Evolutionary conservation across 768 basidiomycete species (phyloP), one percentile per base, ranked within the genome.

Genomic region (Leccinum disarticulatum): DNA sequence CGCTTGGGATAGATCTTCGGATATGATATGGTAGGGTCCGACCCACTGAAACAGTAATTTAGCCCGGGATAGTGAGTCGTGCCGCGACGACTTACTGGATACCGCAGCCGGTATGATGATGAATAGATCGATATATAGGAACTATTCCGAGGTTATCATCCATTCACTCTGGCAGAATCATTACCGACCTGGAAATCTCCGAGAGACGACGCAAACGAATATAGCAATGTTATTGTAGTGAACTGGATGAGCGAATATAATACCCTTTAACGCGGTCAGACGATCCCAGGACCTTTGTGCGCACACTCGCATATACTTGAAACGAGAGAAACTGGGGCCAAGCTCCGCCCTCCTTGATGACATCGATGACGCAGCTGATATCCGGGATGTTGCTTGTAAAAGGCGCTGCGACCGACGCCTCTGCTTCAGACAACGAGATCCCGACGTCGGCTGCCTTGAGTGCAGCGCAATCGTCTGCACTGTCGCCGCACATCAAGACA

Each of bases 361-460:
- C 91, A 66, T 98, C 95, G 31, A 98, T 81, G 48, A 98, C 93
- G 71, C 97, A 99, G 47, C 90, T 85, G 68, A 99, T 95, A 74
- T 99, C 97, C 2, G 97, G 92, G 1, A 87, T 91, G 49, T 87
- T 88, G 62, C 91, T 90, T 6, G 97, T 98, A 73, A 99, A 98
- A 0, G 97, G 97, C 6, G 97, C 97, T 5, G 97, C 97, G 38
- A 99, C 95, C 41, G 94, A 95, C 7, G 97, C 97, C 75, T 99
- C 97, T 1, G 97, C 97, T 71, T 99, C 97, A 0, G 95, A 98
- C 13, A 99, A 75, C 3, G 95, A 97, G 51, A 99, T 85, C 0
- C 97, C 97, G 46, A 99, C 96, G 70, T 99, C 97, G 6, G 97
- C 97, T 4, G 97, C 96, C 75, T 98, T 99, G 65, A 99, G 81